Base-by-base conservation (phyloP, 2,329 filamentous ascomycete genomes). In the Colletotrichum liriopes region DNA sequence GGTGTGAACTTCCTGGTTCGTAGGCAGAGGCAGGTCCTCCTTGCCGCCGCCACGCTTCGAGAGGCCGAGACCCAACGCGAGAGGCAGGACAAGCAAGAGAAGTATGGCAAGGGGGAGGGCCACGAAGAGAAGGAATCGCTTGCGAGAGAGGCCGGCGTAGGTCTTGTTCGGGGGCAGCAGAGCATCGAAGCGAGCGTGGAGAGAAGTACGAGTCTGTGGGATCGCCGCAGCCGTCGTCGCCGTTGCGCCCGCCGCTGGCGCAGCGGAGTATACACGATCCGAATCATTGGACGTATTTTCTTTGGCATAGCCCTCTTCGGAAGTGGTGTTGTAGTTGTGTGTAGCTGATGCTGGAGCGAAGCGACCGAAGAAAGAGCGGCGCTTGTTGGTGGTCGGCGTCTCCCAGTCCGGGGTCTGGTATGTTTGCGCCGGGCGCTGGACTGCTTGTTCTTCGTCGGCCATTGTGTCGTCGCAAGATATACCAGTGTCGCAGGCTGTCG, bases 351-450 rank as follows among this genome's bases (percentile, higher is more conserved):
- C n/a, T 2, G 69, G 51, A 8, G 37, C 60, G 41, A 66, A 67
- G 47, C 64, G 56, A 29, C 51, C 64, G 11, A 72, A 47, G 16
- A 72, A 43, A 5, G 55, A 67, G 16, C 69, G 65, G 9, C 65
- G 65, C 65, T 67, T 67, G 26, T 62, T 71, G 29, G 60, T 16
- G 29, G 37, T 32, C 16, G 64, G 64, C 3, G 58, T 60, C 52
- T 72, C 69, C 69, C 69, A 72, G 11, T 68, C 69, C 18, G 69
- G 69, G 20, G 69, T 68, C 51, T 72, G 69, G 51, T 52, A 68
- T 1, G n/a, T 59, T 65, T 69, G 67, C 60, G 67, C 52, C 14
- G 67, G 67, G 54, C 45, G 67, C 41, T 43, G 67, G 52, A 59
- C 39, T 32, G 51, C 61, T 14, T 69, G 67, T 58, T 69, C 67